phyloP scores from a whole-genome alignment of 2,329 filamentous ascomycete genomes.

The Diaporthe sp. region DNA sequence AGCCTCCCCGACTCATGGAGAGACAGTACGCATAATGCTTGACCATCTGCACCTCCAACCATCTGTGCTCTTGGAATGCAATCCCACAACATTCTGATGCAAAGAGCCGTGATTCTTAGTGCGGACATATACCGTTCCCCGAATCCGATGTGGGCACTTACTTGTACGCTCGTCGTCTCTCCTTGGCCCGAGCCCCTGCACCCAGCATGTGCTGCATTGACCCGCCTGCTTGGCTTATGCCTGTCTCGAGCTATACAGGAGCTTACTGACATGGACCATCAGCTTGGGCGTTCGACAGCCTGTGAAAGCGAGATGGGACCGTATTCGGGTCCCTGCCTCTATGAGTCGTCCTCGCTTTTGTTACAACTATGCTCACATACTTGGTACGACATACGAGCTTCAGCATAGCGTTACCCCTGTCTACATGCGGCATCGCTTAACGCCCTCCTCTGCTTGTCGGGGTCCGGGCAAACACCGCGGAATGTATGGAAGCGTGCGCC shows the following conservation, averaged over 20 bases:
- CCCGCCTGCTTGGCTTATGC: conserved; percentile 25
- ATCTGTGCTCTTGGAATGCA: conserved; percentile 6
- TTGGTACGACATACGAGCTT: background rate
- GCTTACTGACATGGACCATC: conserved; percentile 15
- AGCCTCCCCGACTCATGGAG: conserved; percentile 25
- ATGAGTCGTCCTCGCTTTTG: conserved; percentile 8
- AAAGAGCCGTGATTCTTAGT: background rate
- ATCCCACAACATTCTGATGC: conserved; percentile 23
- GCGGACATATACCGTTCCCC: conserved; percentile 20
- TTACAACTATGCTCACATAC: conserved; percentile 1
- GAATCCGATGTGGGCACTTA: conserved; percentile 29
- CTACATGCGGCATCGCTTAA: conserved; percentile 27
- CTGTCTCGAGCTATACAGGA: conserved; percentile 22
- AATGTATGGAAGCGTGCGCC: conserved; percentile 1
- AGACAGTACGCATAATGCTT: conserved; percentile 8
- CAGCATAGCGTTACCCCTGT: conserved; percentile 18
- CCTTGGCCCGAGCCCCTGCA: conserved; percentile 12
- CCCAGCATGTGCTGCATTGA: conserved; percentile 8
- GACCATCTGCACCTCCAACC: conserved; percentile 7
- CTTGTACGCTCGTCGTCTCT: background rate
- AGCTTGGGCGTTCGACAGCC: conserved; percentile 3
- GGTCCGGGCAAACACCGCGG: conserved; percentile 15
- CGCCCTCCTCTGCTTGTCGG: conserved; percentile 19
- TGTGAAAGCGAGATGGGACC: conserved; percentile 15
- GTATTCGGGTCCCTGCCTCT: background rate